Percentiles rank a stretch among this genome's conserved stretches.
These are phyloP conservation scores for Bolboschoenoplectus hybrid DNA, from an alignment of 202 grass and related monocot species.

Conservation along the genomic window DNA sequence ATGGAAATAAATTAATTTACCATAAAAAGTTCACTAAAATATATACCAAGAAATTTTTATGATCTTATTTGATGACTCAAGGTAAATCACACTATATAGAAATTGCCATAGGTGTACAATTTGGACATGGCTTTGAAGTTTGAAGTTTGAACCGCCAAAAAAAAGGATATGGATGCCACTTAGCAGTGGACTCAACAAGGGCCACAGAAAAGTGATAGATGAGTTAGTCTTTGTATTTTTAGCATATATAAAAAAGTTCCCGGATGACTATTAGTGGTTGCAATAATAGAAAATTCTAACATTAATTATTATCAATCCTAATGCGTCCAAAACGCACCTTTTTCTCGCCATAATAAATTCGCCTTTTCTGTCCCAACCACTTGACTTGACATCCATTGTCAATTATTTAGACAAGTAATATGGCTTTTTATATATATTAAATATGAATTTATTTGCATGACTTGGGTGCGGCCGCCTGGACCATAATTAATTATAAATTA, in stretches of 20 bases:
- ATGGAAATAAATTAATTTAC: no score
- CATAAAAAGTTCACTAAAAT: no score
- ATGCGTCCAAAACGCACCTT: slow-evolving; percentile 46
- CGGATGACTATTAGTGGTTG: not conserved
- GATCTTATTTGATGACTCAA: not conserved
- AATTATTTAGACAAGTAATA: slow-evolving; percentile 22
- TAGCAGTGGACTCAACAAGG: not conserved
- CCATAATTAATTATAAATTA: not conserved
- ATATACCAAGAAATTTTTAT: no score
- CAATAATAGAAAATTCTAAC: slow-evolving; percentile 7
- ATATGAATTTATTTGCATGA: not conserved
- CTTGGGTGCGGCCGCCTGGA: not conserved
- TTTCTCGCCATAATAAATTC: slow-evolving; percentile 29
- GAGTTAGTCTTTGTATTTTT: not conserved
- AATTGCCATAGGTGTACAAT: not conserved
- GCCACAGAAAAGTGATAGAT: slow-evolving; percentile 1
- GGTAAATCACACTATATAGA: not conserved
- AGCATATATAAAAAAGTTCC: not conserved
- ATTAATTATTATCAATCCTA: not conserved
- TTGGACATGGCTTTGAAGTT: no score
- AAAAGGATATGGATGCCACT: slow-evolving; percentile 37
- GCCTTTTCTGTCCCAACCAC: slow-evolving; percentile 6
- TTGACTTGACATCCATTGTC: not conserved
- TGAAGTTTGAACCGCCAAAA: slow-evolving; percentile 21
- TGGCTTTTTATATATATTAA: not conserved